Percentiles rank a stretch among this genome's conserved stretches.
Evolutionary conservation across 2,329 filamentous ascomycete genomes (phyloP).

Genomic region (Sphaerulina vaccinii): DNA sequence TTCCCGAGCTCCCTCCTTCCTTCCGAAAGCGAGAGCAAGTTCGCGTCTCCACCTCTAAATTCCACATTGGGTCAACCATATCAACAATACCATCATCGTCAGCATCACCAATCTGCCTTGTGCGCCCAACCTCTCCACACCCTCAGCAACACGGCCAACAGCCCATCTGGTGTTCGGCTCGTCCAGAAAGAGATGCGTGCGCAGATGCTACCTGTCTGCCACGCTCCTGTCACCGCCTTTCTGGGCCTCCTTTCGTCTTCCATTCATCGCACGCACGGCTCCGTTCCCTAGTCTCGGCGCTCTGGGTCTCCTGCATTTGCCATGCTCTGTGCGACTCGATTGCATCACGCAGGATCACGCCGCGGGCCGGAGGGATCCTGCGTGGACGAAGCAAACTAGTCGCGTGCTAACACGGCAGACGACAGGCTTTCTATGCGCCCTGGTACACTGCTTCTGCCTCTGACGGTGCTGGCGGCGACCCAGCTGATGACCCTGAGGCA

Average conservation of each 20-base stretch:
- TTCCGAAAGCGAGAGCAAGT: too few species aligned
- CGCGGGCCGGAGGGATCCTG: conserved; percentile 17
- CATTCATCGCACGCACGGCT: conserved; percentile 8
- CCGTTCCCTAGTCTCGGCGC: conserved; percentile 8
- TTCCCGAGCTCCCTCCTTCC: too few species aligned
- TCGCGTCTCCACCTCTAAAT: too few species aligned
- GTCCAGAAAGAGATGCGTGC: conserved; percentile 1
- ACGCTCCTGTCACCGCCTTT: conserved; percentile 34
- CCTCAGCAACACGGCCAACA: too few species aligned
- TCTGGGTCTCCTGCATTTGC: neutral
- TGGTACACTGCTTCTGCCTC: conserved; percentile 6
- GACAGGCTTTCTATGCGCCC: neutral
- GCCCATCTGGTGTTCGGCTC: conserved; percentile 1
- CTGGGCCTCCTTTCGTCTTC: conserved; percentile 11
- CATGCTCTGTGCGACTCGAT: neutral
- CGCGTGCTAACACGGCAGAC: conserved; percentile 10
- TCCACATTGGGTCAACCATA: too few species aligned
- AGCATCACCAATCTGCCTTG: too few species aligned
- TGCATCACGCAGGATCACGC: conserved; percentile 32
- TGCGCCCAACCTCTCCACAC: too few species aligned
- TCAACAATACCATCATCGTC: too few species aligned
- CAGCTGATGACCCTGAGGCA: conserved; percentile 5
- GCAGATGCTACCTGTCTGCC: conserved; percentile 26
- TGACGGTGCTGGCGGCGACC: conserved; percentile 13
- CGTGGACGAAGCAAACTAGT: conserved; percentile 16